A percentile compares a stretch with the other conserved stretches of the same genome.
These are phyloP conservation scores for Trichoderma gamsii DNA, from an alignment of 495 filamentous ascomycete species.

Conservation along the genomic window DNA sequence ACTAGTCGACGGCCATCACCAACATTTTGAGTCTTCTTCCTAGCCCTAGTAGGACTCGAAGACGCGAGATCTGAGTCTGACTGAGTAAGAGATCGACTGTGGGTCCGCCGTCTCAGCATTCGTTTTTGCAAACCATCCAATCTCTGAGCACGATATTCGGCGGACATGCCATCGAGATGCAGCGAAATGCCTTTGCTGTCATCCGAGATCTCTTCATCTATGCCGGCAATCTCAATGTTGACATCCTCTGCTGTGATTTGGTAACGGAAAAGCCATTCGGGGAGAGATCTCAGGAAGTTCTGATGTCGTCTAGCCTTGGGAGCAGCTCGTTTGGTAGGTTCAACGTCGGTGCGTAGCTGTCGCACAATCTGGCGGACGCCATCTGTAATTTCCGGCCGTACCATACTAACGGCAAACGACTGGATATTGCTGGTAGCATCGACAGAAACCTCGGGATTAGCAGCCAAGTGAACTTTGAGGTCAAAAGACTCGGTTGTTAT, in stretches of 20 bases:
- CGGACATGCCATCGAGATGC: conserved; percentile 83
- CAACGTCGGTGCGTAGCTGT: conserved; percentile 59
- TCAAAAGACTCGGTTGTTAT: conserved; percentile 82
- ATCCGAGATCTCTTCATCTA: conserved; percentile 73
- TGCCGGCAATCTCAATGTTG: conserved; percentile 81
- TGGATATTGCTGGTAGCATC: conserved; percentile 73
- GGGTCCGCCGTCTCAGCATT: conserved; percentile 51
- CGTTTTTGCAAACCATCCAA: conserved; percentile 47
- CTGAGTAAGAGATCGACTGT: conserved; percentile 47
- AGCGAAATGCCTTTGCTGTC: conserved; percentile 73
- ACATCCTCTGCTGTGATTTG: conserved; percentile 83
- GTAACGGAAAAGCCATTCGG: conserved; percentile 78
- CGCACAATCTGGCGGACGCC: conserved; percentile 86
- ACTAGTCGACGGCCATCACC: conserved; percentile 82
- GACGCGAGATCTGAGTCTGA: conserved; percentile 52
- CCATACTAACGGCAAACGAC: conserved; percentile 82
- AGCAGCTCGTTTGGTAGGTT: conserved; percentile 52
- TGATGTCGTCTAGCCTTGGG: conserved; percentile 43
- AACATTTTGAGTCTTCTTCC: conserved; percentile 43
- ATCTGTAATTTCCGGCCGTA: conserved; percentile 82
- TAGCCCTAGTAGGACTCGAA: conserved; percentile 56
- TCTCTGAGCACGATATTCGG: conserved; percentile 83
- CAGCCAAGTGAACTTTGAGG: conserved; percentile 74
- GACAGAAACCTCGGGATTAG: conserved; percentile 78
- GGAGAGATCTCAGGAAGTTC: conserved; percentile 71